Base-by-base conservation (phyloP, 805 yeast genomes). In the Brettanomyces nanus region DNA sequence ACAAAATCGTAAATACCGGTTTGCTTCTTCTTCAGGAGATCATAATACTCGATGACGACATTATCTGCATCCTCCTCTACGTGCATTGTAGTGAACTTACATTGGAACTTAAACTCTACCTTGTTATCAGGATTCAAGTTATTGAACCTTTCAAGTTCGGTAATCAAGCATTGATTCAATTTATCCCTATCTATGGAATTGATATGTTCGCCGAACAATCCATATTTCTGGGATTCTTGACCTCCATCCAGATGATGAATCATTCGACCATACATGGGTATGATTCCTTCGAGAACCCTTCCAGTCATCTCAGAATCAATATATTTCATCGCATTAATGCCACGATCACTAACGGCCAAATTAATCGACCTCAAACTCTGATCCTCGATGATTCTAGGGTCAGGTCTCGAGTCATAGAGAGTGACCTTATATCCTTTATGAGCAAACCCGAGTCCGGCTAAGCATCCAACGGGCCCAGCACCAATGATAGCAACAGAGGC, bases 201-300 rank as follows among this genome's bases (percentile, higher is more conserved):
- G 56, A 87, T 89, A 30, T 75, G 63, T 58, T 85, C 94, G 10
- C 95, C 95, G 48, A 75, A 73, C 6, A 85, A 62, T 4, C 95
- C 96, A 56, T 89, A 89, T 32, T 64, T 47, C 51, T 87, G 95
- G 22, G 82, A 66, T 45, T 71, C 77, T 53, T 77, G 79, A 17
- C 59, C 56, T 0, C 94, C 95, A 10, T 66, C 49, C 11, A 60
- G 35, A 45, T 80, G 80, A 57, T 89, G 97, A 41, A 89, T 77
- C 96, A 87, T 86, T 31, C 97, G 66, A 2, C 95, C 96, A 30
- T 72, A 62, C 90, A 89, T 84, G 2, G 96, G 96, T 19, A 85
- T 80, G 19, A 84, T 72, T 30, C 73, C 72, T 23, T 65, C 59
- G 43, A 82, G 51, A 2, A 86, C 68, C 19, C 77, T 52, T 0